Evolutionary conservation across 257 asterid species (phyloP).

Genomic region (Buddleja alternifolia): DNA sequence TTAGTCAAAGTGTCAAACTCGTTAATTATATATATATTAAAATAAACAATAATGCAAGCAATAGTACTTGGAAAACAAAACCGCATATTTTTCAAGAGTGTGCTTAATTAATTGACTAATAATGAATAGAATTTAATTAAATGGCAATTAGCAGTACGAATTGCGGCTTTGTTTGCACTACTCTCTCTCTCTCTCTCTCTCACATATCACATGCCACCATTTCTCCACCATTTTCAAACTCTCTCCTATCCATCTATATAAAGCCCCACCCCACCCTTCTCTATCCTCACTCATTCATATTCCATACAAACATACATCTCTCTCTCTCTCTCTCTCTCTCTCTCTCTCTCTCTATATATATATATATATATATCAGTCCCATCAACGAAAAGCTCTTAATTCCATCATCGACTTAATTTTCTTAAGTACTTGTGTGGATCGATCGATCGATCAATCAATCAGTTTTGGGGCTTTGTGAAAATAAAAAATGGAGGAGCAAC

Average conservation of each 20-base stretch:
- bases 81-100: slow-evolving; percentile 24
- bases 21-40: background rate
- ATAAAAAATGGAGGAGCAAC: background rate
- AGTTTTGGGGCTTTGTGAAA: background rate
- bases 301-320: too few species aligned
- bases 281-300: slow-evolving; percentile 27
- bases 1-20: slow-evolving; percentile 57
- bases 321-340: background rate
- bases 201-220: slow-evolving; percentile 35
- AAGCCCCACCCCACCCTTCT: slow-evolving; percentile 46
- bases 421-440: too few species aligned
- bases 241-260: slow-evolving; percentile 46
- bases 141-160: slow-evolving; percentile 21
- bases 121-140: slow-evolving; percentile 2
- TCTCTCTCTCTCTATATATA: background rate
- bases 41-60: background rate
- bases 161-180: slow-evolving; percentile 56
- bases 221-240: slow-evolving; percentile 42
- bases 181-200: slow-evolving; percentile 31
- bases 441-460: slow-evolving; percentile 41
- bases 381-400: background rate
- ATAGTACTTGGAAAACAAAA: slow-evolving; percentile 5
- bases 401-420: slow-evolving; percentile 21
- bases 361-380: slow-evolving; percentile 1
- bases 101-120: slow-evolving; percentile 25